Conservation (phyloP, 1,139 yeast species). For the Debaryomyces nepalensis region DNA sequence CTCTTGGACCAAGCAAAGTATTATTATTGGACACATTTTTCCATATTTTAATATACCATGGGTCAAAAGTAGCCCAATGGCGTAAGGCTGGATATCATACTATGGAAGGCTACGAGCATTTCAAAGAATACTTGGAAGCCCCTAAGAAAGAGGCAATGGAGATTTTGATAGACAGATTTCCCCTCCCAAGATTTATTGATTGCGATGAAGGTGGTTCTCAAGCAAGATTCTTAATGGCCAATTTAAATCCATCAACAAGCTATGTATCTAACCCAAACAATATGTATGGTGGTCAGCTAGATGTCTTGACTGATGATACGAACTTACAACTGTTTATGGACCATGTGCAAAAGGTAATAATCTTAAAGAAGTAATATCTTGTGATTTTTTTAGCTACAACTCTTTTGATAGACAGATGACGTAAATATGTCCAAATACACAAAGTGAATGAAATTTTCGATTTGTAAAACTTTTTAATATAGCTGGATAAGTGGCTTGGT, state of each 20-base stretch:
- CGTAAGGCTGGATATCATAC: slow-evolving; percentile 70
- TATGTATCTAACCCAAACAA: slow-evolving; percentile 50
- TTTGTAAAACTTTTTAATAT: slow-evolving; percentile 7
- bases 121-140: slow-evolving; percentile 60
- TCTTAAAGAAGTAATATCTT: slow-evolving; percentile 23
- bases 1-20: slow-evolving; percentile 68
- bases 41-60: slow-evolving; percentile 77
- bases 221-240: slow-evolving; percentile 75
- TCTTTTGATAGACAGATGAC: slow-evolving; percentile 8
- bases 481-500: slow-evolving; percentile 1
- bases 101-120: slow-evolving; percentile 63
- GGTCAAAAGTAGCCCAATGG: slow-evolving; percentile 72
- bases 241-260: slow-evolving; percentile 72
- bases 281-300: slow-evolving; percentile 36
- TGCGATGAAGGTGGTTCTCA: slow-evolving; percentile 81
- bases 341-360: slow-evolving; percentile 48
- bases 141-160: slow-evolving; percentile 76
- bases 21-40: slow-evolving; percentile 91
- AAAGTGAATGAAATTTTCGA: slow-evolving; percentile 6
- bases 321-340: slow-evolving; percentile 73
- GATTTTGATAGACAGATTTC: slow-evolving; percentile 68
- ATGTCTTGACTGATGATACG: slow-evolving; percentile 70
- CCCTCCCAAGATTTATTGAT: slow-evolving; percentile 73
- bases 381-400: not conserved
- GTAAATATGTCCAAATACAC: slow-evolving; percentile 11